Conservation (phyloP, 2,329 filamentous ascomycete genomes). For the Leptographium flavum region DNA sequence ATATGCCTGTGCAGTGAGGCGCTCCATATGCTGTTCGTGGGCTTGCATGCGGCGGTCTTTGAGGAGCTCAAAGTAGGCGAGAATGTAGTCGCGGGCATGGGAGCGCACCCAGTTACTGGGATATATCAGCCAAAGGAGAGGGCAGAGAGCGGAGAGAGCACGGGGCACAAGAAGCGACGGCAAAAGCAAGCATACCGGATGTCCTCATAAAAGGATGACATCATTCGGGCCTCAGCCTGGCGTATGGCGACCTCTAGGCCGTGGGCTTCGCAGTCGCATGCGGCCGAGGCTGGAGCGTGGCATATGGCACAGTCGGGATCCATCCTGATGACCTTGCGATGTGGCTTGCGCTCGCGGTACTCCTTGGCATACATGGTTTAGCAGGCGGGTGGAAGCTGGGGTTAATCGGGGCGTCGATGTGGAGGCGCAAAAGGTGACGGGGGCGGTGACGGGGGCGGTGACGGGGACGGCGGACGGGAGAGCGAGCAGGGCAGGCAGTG, state of each 20-base stretch:
- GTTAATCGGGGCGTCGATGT: neutral
- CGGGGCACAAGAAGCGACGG: neutral
- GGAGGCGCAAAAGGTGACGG: neutral
- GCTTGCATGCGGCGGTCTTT: conserved; percentile 45
- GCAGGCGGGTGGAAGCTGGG: conserved; percentile 1
- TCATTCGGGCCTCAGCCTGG: conserved; percentile 49
- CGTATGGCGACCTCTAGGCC: conserved; percentile 47
- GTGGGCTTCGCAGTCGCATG: conserved; percentile 53
- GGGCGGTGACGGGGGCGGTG: neutral
- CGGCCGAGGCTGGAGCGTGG: conserved; percentile 39
- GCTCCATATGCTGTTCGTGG: conserved; percentile 40
- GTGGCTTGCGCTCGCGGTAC: conserved; percentile 20
- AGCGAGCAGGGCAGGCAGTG: neutral
- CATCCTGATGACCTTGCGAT: conserved; percentile 43
- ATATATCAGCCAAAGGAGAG: neutral
- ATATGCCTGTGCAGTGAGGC: conserved; percentile 38
- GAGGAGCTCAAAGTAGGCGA: conserved; percentile 48
- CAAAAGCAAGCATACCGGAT: conserved; percentile 37
- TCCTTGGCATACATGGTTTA: conserved; percentile 35
- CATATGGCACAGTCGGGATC: conserved; percentile 58
- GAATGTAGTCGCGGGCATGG: conserved; percentile 54
- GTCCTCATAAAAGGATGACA: conserved; percentile 46
- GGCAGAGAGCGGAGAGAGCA: neutral
- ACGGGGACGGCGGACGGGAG: neutral
- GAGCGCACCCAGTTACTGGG: conserved; percentile 48